Evolutionary conservation across 2,329 filamentous ascomycete genomes (phyloP).

Genomic region (Cadophora gregata): DNA sequence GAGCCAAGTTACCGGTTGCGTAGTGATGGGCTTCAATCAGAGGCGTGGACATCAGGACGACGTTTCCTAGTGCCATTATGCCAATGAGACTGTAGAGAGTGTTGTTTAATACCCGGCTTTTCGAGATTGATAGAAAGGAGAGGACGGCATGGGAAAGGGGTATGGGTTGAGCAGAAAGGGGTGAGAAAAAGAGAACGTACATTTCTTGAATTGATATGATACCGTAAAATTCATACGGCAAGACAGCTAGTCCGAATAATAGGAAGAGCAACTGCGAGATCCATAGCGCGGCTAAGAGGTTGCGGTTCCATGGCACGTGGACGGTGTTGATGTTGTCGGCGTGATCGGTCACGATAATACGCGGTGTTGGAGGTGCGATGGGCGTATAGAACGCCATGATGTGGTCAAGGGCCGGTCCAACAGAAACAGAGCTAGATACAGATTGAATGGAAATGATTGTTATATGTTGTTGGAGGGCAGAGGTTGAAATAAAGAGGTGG

Average conservation of each 20-base stretch:
- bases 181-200: neutral
- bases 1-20: constrained; percentile 9
- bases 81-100: neutral
- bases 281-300: constrained; percentile 12
- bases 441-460: neutral
- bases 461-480: neutral
- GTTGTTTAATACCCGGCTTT: neutral
- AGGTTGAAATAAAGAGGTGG: constrained; percentile 4
- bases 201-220: neutral
- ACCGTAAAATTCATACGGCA: constrained; percentile 6
- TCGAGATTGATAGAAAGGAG: neutral
- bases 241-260: neutral
- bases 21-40: constrained; percentile 9
- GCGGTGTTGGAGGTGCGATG: neutral
- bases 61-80: constrained; percentile 2
- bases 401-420: neutral
- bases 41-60: constrained; percentile 6
- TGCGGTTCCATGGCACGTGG: constrained; percentile 12
- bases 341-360: constrained; percentile 11
- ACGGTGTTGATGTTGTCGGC: constrained; percentile 1
- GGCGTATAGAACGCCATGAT: constrained; percentile 13
- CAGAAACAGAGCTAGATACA: neutral
- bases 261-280: constrained; percentile 13
- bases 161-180: neutral
- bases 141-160: neutral